Conservation (phyloP, 2,329 filamentous ascomycete species). For the Acrodontium crateriforme region DNA sequence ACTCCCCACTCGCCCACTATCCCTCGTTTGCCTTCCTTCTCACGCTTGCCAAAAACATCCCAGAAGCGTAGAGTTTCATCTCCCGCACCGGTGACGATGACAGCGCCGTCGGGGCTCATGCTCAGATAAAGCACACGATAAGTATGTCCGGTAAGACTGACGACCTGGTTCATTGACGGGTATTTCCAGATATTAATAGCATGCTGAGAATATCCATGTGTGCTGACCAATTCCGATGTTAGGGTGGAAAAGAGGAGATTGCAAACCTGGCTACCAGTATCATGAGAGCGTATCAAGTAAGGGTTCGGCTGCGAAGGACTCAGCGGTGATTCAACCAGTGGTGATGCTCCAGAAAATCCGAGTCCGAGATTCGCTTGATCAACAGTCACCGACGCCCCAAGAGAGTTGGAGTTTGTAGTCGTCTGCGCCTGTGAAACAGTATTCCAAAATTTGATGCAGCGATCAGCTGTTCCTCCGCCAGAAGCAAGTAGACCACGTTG, state of each 20-base stretch:
- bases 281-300: conserved; percentile 58
- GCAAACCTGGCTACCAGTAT: conserved; percentile 97
- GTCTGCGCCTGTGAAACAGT: conserved; percentile 40
- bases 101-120: conserved; percentile 91
- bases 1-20: conserved; percentile 58
- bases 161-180: conserved; percentile 93
- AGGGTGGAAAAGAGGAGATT: conserved; percentile 96
- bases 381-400: conserved; percentile 4
- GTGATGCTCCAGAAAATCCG: conserved; percentile 14
- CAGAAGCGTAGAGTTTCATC: conserved; percentile 95
- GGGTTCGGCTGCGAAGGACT: conserved; percentile 30
- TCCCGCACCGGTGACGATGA: conserved; percentile 88
- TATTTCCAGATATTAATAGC: conserved; percentile 99
- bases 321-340: conserved; percentile 13
- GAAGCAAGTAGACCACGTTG: conserved; percentile 89
- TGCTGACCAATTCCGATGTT: conserved; percentile 93
- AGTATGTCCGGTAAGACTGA: conserved; percentile 87
- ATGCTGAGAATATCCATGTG: conserved; percentile 94
- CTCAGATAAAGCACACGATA: conserved; percentile 92
- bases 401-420: conserved; percentile 10
- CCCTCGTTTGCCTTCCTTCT: conserved; percentile 45
- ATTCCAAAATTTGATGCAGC: conserved; percentile 96
- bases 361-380: conserved; percentile 13
- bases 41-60: conserved; percentile 82
- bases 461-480: conserved; percentile 87